Conservation (phyloP, 805 yeast species). For the Blastobotrys chiropterorum region DNA sequence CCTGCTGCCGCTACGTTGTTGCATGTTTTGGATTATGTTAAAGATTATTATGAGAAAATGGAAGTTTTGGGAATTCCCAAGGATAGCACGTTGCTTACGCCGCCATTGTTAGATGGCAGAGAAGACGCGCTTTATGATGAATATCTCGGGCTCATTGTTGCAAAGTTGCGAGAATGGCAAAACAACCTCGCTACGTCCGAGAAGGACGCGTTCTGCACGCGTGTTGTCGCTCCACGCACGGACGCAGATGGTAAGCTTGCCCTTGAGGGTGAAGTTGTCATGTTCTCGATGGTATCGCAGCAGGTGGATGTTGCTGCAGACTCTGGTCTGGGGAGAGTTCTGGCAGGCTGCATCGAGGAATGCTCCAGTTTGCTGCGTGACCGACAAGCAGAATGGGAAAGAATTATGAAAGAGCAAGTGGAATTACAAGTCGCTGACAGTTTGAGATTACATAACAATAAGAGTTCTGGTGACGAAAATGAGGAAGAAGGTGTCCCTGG, state of each 20-base stretch:
- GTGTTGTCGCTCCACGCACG: constrained; percentile 66
- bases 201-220: constrained; percentile 51
- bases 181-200: constrained; percentile 61
- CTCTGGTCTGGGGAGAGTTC: constrained; percentile 71
- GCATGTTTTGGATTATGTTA: constrained; percentile 70
- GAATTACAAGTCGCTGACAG: constrained; percentile 26
- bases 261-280: constrained; percentile 70
- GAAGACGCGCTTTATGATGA: constrained; percentile 72
- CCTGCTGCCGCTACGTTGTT: constrained; percentile 76
- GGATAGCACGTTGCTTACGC: constrained; percentile 37
- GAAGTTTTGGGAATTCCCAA: constrained; percentile 45
- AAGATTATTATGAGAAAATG: constrained; percentile 53
- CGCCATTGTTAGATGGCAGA: constrained; percentile 60
- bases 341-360: constrained; percentile 70
- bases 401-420: constrained; percentile 49
- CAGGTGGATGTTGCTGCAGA: constrained; percentile 86
- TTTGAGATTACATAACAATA: not conserved
- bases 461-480: constrained; percentile 31
- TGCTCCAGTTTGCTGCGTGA: constrained; percentile 55
- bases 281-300: constrained; percentile 79
- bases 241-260: constrained; percentile 61
- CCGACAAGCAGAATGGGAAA: constrained; percentile 60
- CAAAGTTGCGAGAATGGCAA: constrained; percentile 84
- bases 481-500: constrained; percentile 48
- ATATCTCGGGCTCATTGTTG: constrained; percentile 62